phyloP scores from a whole-genome alignment of 2,329 filamentous ascomycete genomes.

The Colletotrichum tofieldiae region DNA sequence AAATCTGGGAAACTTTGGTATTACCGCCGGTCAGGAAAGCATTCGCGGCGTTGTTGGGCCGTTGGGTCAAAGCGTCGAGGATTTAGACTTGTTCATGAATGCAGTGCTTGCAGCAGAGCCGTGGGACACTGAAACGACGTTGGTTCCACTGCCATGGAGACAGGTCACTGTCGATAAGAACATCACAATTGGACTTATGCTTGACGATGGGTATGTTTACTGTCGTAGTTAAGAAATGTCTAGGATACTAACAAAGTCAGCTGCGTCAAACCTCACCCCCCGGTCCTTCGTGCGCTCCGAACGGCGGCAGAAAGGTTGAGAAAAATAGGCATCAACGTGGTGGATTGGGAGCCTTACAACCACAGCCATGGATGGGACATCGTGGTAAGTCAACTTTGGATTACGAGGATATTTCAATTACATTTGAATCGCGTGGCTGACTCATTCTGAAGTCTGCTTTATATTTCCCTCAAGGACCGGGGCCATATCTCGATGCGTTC shows the following conservation, averaged over 20 bases:
- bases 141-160: constrained; percentile 72
- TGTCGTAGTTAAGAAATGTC: rapidly evolving
- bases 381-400: not conserved
- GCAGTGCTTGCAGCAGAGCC: constrained; percentile 66
- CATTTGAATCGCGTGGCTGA: not conserved
- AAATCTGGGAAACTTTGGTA: constrained; percentile 65
- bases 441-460: constrained; percentile 1
- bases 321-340: constrained; percentile 64
- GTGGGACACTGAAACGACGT: constrained; percentile 70
- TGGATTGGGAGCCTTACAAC: constrained; percentile 66
- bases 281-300: constrained; percentile 70
- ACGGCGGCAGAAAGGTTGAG: constrained; percentile 59
- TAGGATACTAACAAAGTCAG: not conserved
- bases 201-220: constrained; percentile 74
- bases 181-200: constrained; percentile 74
- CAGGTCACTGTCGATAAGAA: constrained; percentile 50
- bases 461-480: constrained; percentile 27
- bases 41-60: constrained; percentile 76
- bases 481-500: constrained; percentile 28
- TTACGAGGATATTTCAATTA: not conserved
- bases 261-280: constrained; percentile 70
- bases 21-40: constrained; percentile 76
- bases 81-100: constrained; percentile 69
- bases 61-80: constrained; percentile 69
- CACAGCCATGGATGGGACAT: constrained; percentile 48